Evolutionary conservation across 179 eudicot genomes (phyloP).

Genomic region (Camellia oleifera): DNA sequence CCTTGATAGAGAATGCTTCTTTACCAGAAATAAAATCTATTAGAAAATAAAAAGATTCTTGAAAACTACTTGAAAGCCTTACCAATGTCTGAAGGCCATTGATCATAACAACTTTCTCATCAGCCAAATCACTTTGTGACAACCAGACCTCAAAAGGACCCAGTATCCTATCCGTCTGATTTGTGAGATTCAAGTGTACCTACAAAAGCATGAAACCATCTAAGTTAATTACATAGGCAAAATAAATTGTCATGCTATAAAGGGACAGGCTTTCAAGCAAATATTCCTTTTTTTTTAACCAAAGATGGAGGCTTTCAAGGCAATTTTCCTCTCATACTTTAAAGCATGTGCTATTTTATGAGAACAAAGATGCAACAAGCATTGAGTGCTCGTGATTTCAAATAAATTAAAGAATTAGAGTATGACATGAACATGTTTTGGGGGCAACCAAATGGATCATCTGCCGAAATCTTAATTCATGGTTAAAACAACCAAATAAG

Average conservation of each 20-base stretch:
- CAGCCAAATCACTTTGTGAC: constrained; percentile 56
- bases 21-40: constrained; percentile 3
- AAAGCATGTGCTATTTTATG: not conserved
- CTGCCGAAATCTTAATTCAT: constrained; percentile 2
- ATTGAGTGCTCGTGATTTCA: not conserved
- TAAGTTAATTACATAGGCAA: not conserved
- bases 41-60: constrained; percentile 1
- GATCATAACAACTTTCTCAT: constrained; percentile 77
- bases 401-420: not conserved
- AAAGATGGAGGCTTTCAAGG: not conserved
- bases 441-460: not conserved
- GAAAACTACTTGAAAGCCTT: constrained; percentile 18
- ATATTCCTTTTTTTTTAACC: not conserved
- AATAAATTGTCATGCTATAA: not conserved
- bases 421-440: not conserved
- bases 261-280: not conserved
- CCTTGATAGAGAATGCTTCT: not conserved
- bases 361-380: not conserved
- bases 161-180: constrained; percentile 79
- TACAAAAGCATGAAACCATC: constrained; percentile 24
- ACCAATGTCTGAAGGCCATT: constrained; percentile 91
- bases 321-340: not conserved
- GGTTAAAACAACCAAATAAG: not conserved
- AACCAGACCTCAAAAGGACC: constrained; percentile 93
- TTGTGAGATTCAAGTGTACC: constrained; percentile 74